Conservation (phyloP, 306 rosid genomes). For the Ammopiptanthus mongolicus region DNA sequence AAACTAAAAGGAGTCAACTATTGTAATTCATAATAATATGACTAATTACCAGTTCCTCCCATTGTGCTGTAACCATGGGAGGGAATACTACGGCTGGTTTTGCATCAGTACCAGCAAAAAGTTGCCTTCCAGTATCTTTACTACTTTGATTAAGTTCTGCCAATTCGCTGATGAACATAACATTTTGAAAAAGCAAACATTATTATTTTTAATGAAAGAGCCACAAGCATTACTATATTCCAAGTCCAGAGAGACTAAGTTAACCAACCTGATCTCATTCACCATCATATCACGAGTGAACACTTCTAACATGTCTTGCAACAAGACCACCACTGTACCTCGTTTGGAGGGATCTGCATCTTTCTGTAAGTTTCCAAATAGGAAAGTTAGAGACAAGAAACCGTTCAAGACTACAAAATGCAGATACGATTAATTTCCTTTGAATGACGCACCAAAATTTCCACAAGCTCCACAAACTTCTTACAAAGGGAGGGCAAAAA, state of each 20-base stretch:
- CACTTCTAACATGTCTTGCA: constrained; percentile 97
- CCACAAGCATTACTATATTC: background rate
- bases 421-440: constrained; percentile 7
- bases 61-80: constrained; percentile 78
- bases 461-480: constrained; percentile 87
- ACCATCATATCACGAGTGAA: constrained; percentile 96
- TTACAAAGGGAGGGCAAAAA: constrained; percentile 75
- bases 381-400: constrained; percentile 15
- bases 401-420: constrained; percentile 13
- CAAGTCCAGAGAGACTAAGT: constrained; percentile 12
- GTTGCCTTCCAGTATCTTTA: constrained; percentile 91
- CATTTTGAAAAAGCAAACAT: constrained; percentile 13
- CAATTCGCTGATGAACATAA: constrained; percentile 56
- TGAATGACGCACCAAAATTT: constrained; percentile 66
- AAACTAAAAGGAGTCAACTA: background rate
- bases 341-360: constrained; percentile 56
- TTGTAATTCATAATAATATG: background rate
- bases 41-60: constrained; percentile 86
- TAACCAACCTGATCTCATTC: constrained; percentile 73
- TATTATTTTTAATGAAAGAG: background rate
- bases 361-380: constrained; percentile 52
- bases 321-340: constrained; percentile 65
- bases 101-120: constrained; percentile 83
- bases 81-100: constrained; percentile 77
- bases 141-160: constrained; percentile 74